phyloP scores from a whole-genome alignment of 768 basidiomycete species.

The Cystofilobasidium bisporidii region DNA sequence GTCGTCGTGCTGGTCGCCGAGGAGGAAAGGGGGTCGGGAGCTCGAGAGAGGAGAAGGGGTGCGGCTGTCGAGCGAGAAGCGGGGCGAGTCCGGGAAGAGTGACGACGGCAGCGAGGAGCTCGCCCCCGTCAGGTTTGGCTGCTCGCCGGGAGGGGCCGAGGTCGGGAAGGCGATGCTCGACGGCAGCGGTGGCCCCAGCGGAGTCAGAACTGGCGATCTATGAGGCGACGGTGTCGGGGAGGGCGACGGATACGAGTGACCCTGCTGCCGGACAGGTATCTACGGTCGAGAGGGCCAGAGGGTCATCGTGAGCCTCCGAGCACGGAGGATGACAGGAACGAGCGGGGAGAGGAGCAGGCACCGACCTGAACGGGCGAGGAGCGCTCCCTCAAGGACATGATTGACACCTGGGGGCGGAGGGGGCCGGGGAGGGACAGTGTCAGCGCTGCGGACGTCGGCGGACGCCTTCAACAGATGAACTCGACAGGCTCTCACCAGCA shows the following conservation, averaged over 20 bases:
- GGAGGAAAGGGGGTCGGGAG: background rate
- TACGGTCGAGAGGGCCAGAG: background rate
- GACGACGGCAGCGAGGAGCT: background rate
- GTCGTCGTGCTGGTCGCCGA: background rate
- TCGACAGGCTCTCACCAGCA: too few relatives aligned
- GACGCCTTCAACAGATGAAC: too few relatives aligned
- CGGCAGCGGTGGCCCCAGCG: background rate
- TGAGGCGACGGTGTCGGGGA: background rate
- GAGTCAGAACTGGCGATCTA: background rate
- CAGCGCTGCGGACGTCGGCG: too few relatives aligned
- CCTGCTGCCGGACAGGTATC: background rate
- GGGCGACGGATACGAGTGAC: background rate
- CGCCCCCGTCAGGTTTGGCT: background rate
- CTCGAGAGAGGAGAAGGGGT: background rate
- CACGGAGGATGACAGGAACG: too few relatives aligned
- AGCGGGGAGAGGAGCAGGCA: too few relatives aligned
- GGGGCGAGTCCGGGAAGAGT: background rate
- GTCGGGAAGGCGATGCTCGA: constrained; percentile 2
- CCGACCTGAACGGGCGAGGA: too few relatives aligned
- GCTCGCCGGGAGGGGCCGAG: background rate
- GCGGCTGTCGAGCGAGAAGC: background rate
- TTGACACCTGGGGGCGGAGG: too few relatives aligned
- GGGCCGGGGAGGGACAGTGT: too few relatives aligned
- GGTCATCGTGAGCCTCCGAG: too few relatives aligned
- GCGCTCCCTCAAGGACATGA: too few relatives aligned